Conservation (phyloP, 345 rosid genomes). For the Populus deltoides region DNA sequence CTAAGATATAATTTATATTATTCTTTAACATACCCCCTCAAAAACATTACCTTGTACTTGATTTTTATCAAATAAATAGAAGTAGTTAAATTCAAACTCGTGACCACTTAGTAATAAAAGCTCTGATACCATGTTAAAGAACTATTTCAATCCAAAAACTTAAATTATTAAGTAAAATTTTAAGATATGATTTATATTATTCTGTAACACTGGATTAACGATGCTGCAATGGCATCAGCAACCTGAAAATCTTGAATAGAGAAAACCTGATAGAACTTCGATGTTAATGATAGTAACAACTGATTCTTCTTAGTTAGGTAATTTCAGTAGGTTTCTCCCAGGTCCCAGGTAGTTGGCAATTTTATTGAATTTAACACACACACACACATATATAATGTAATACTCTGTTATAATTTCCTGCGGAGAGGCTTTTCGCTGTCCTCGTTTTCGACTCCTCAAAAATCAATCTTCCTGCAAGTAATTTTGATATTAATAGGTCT, state of each 20-base stretch:
- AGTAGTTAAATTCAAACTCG: accelerated
- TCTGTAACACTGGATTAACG: not conserved
- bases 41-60: too few relatives aligned
- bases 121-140: accelerated
- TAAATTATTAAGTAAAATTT: too few relatives aligned
- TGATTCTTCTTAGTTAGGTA: too few relatives aligned
- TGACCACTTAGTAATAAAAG: accelerated
- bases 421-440: not conserved
- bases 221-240: slow-evolving; percentile 9
- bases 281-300: too few relatives aligned
- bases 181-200: too few relatives aligned
- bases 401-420: too few relatives aligned
- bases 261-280: not conserved
- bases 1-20: too few relatives aligned
- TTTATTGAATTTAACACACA: too few relatives aligned
- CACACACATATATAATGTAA: too few relatives aligned
- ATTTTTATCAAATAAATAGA: too few relatives aligned
- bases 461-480: not conserved
- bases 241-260: not conserved
- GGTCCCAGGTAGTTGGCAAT: not conserved
- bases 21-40: accelerated
- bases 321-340: not conserved
- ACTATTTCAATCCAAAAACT: too few relatives aligned
- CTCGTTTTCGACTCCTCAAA: not conserved
- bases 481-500: too few relatives aligned